A percentile compares a stretch with the other conserved stretches of the same genome.
Evolutionary conservation across 108 stramenopile genomes (phyloP).

Genomic region (Skeletonema menzelii): DNA sequence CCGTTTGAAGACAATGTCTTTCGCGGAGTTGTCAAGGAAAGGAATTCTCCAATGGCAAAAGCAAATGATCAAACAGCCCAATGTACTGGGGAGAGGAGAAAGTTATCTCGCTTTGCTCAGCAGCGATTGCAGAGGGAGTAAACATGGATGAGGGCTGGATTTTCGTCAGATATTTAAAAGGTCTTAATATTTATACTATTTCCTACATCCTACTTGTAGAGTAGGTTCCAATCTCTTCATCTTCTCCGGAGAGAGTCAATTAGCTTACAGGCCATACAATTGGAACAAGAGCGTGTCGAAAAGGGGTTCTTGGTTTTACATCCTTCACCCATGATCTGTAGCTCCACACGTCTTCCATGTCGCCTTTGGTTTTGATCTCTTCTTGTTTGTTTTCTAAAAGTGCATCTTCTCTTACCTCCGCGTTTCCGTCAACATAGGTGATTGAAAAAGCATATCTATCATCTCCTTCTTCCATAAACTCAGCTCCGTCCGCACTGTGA

Average conservation of each 20-base stretch:
- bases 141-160: too few species aligned
- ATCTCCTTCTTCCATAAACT: slow-evolving; percentile 2
- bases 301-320: slow-evolving; percentile 48
- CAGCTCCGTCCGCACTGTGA: slow-evolving; percentile 75
- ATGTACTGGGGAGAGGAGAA: slow-evolving; percentile 15
- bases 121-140: slow-evolving; percentile 27
- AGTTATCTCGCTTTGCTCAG: slow-evolving; percentile 44
- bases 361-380: slow-evolving; percentile 36
- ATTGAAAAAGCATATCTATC: slow-evolving; percentile 81
- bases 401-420: slow-evolving; percentile 70
- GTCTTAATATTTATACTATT: too few species aligned
- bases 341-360: slow-evolving; percentile 82
- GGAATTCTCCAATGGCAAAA: background rate
- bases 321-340: slow-evolving; percentile 69
- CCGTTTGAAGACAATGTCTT: slow-evolving; percentile 46
- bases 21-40: slow-evolving; percentile 44
- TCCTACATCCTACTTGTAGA: too few species aligned
- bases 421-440: slow-evolving; percentile 75
- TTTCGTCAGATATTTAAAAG: too few species aligned
- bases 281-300: slow-evolving; percentile 70
- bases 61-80: background rate
- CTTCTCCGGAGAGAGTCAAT: too few species aligned
- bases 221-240: too few species aligned
- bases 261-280: slow-evolving; percentile 73
- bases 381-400: slow-evolving; percentile 6